These are phyloP conservation scores for Monosporascus sp. DNA, from an alignment of 2,329 filamentous ascomycete species.

Conservation along the genomic window DNA sequence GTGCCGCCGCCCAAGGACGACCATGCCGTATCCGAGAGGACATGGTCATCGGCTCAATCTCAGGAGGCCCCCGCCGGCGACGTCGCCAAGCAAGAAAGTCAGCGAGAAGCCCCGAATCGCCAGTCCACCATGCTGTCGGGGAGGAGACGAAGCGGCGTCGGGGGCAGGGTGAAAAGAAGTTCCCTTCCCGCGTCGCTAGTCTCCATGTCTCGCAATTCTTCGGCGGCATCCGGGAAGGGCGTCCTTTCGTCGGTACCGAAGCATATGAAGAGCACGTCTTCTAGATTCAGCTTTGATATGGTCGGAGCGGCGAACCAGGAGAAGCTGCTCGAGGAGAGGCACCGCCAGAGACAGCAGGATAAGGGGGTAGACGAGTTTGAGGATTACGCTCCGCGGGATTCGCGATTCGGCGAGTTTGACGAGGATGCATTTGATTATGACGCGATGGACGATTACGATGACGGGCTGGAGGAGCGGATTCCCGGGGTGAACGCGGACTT, in stretches of 20 bases:
- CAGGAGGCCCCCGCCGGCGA: slow-evolving; percentile 24
- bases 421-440: slow-evolving; percentile 58
- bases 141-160: slow-evolving; percentile 4
- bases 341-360: slow-evolving; percentile 61
- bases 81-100: slow-evolving; percentile 13
- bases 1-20: slow-evolving; percentile 35
- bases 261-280: slow-evolving; percentile 72
- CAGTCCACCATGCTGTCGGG: slow-evolving; percentile 6
- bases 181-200: slow-evolving; percentile 29
- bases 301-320: slow-evolving; percentile 63
- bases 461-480: slow-evolving; percentile 62
- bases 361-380: slow-evolving; percentile 42
- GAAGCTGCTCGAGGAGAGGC: slow-evolving; percentile 67
- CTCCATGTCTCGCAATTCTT: slow-evolving; percentile 47
- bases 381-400: slow-evolving; percentile 35
- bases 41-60: slow-evolving; percentile 29
- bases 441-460: slow-evolving; percentile 61
- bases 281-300: slow-evolving; percentile 79
- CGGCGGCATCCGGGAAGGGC: slow-evolving; percentile 41
- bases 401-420: slow-evolving; percentile 57
- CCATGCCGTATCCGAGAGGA: slow-evolving; percentile 19
- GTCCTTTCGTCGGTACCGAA: slow-evolving; percentile 48
- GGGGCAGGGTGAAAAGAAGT: slow-evolving; percentile 16
- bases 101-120: slow-evolving; percentile 8
- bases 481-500: slow-evolving; percentile 49